Base-by-base conservation (phyloP, 1,284 basidiomycete species). In the Fomitopsis pinicola region DNA sequence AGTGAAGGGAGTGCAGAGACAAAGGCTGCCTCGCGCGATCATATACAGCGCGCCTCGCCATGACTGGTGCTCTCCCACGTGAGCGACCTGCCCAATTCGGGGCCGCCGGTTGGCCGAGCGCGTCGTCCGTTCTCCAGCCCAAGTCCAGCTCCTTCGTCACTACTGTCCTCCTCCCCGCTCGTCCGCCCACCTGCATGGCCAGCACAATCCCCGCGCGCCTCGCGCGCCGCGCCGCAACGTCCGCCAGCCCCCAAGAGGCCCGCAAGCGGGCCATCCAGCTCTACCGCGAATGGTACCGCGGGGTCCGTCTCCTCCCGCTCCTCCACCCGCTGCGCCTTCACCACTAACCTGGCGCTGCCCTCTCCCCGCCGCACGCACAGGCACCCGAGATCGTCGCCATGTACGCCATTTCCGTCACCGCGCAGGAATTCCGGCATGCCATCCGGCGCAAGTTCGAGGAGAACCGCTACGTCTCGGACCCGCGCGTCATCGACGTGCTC, bases 221-320 rank as follows among this genome's bases (percentile, higher is more conserved):
- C 19, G 92, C 97, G 26, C 86, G 86, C 68, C 73, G 85, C 19
- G 85, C 92, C 4, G 79, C 81, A 45, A 76, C 81, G 30, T 92
- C 91, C 0, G 71, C 76, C 6, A 85, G 78, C 58, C 78, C 87
- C 30, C 76, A 79, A n/a, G 88, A 95, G 61, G 89, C 94, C 5
- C 86, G 90, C 48, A 76, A 77, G 52, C 84, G 92, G 42, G 86
- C 87, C 36, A 78, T 95, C 42, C 81, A 91, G 58, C 84, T 98
- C 22, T 99, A 98, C 80, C 82, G 96, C 62, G 88, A 89, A 72
- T 98, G 95, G 93, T 92, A 96, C 75, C 89, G 96, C 67, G 83
- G 88, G 57, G 95, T 95, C 69, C 71, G 92, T 26, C n/a, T 69
- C 56, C 38, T 40, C 38, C 38, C 38, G 38, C 55, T 57, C 46